Percentiles rank a stretch among this genome's conserved stretches.
phyloP scores from a whole-genome alignment of 192 early-diverging fungal species.

The Linnemannia zychae region DNA sequence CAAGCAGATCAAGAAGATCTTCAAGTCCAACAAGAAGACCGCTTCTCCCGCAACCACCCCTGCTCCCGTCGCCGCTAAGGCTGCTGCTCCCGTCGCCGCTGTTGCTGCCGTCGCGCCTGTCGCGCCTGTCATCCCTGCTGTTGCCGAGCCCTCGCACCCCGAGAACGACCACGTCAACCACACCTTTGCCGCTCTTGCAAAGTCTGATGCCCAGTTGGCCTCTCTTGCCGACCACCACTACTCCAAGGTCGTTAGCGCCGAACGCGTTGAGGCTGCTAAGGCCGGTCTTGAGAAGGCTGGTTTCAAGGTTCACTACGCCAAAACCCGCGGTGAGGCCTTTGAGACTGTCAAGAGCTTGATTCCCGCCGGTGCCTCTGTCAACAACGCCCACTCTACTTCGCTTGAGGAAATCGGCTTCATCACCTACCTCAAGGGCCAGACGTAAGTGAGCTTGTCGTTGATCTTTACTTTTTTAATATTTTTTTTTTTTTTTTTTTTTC shows the following conservation, averaged over 20 bases:
- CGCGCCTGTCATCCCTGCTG: not conserved
- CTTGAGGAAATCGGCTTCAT: slow-evolving; percentile 62
- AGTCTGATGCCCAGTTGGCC: slow-evolving; percentile 48
- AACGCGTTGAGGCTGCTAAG: slow-evolving; percentile 36
- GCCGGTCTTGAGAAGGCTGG: slow-evolving; percentile 53
- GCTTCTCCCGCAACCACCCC: not conserved
- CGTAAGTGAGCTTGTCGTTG: slow-evolving; percentile 29
- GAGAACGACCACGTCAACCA: slow-evolving; percentile 52
- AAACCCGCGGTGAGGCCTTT: slow-evolving; percentile 49
- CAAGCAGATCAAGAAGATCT: slow-evolving; percentile 47
- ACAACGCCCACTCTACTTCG: slow-evolving; percentile 58
- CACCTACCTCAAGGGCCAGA: slow-evolving; percentile 55
- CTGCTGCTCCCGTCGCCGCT: slow-evolving; percentile 6
- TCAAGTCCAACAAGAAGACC: slow-evolving; percentile 43
- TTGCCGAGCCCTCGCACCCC: slow-evolving; percentile 28
- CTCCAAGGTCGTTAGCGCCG: slow-evolving; percentile 30
- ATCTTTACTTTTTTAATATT: too few species aligned
- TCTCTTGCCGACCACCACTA: slow-evolving; percentile 40
- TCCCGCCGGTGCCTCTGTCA: slow-evolving; percentile 56
- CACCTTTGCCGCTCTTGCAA: slow-evolving; percentile 45
- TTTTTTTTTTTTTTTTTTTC: not conserved
- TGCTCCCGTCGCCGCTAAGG: slow-evolving; percentile 7
- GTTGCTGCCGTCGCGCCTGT: not conserved
- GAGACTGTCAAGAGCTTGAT: slow-evolving; percentile 55
- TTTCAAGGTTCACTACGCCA: slow-evolving; percentile 51